Percentiles rank a stretch among this genome's conserved stretches.
phyloP scores from a whole-genome alignment of 495 filamentous ascomycete species.

The Podospora bellae-mahoneyi region DNA sequence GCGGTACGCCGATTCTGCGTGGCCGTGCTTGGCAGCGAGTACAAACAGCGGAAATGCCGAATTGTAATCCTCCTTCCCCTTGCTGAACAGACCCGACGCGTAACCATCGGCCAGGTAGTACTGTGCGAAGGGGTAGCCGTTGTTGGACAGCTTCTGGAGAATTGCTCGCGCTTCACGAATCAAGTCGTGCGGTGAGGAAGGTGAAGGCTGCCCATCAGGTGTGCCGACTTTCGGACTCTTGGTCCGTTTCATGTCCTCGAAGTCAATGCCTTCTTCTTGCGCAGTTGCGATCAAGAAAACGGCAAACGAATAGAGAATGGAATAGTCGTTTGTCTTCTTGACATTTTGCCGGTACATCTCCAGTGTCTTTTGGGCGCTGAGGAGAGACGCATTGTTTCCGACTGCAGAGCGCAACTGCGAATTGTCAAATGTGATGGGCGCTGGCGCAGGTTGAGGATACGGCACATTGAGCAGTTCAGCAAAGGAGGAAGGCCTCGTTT shows the following conservation, averaged over 20 bases:
- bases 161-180: slow-evolving; percentile 86
- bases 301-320: slow-evolving; percentile 91
- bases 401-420: slow-evolving; percentile 70
- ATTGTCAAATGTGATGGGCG: slow-evolving; percentile 71
- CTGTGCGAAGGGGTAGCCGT: slow-evolving; percentile 91
- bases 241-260: slow-evolving; percentile 39
- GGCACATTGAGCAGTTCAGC: slow-evolving; percentile 83
- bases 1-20: slow-evolving; percentile 93
- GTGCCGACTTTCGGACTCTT: slow-evolving; percentile 44
- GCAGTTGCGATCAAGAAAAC: slow-evolving; percentile 87
- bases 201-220: slow-evolving; percentile 38
- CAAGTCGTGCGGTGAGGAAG: slow-evolving; percentile 58
- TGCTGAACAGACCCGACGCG: slow-evolving; percentile 90
- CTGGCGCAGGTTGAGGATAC: slow-evolving; percentile 81
- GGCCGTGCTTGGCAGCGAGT: slow-evolving; percentile 92
- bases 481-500: slow-evolving; percentile 74
- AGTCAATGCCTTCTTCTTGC: slow-evolving; percentile 56
- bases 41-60: slow-evolving; percentile 88
- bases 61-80: slow-evolving; percentile 85
- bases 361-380: slow-evolving; percentile 86
- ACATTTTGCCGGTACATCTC: slow-evolving; percentile 97
- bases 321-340: slow-evolving; percentile 89
- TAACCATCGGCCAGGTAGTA: slow-evolving; percentile 96
- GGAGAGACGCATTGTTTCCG: slow-evolving; percentile 80
- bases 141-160: slow-evolving; percentile 77